Conservation (phyloP, 2,329 filamentous ascomycete genomes). For the Grosmannia serpens region DNA sequence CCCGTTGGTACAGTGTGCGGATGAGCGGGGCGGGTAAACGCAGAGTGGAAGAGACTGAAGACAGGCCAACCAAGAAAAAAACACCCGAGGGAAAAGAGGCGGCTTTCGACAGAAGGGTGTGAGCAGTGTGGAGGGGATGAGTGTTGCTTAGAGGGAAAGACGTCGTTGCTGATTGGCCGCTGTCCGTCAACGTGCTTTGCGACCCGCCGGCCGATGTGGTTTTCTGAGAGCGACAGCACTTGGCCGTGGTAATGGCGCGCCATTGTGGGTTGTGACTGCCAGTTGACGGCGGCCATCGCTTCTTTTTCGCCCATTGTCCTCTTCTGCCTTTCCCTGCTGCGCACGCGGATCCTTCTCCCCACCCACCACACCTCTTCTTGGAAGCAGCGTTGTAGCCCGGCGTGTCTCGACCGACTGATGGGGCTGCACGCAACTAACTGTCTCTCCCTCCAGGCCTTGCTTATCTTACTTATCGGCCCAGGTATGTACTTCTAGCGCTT, state of each 20-base stretch:
- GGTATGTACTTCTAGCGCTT: neutral
- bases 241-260: conserved; percentile 1
- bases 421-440: neutral
- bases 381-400: neutral
- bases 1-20: neutral
- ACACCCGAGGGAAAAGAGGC: neutral
- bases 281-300: neutral
- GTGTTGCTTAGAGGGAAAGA: neutral
- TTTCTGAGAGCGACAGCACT: neutral
- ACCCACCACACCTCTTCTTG: neutral
- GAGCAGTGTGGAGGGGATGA: neutral
- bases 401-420: neutral
- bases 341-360: neutral
- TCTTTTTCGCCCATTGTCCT: neutral
- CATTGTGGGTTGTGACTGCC: neutral
- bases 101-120: neutral
- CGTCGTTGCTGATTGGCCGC: conserved; percentile 1
- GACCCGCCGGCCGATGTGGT: neutral
- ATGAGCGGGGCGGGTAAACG: neutral
- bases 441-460: neutral
- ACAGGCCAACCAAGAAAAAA: neutral
- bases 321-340: neutral
- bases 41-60: neutral
- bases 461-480: neutral
- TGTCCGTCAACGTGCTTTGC: neutral